Conservation (phyloP, 2,329 filamentous ascomycete genomes). For the Zymoseptoria pseudotritici region DNA sequence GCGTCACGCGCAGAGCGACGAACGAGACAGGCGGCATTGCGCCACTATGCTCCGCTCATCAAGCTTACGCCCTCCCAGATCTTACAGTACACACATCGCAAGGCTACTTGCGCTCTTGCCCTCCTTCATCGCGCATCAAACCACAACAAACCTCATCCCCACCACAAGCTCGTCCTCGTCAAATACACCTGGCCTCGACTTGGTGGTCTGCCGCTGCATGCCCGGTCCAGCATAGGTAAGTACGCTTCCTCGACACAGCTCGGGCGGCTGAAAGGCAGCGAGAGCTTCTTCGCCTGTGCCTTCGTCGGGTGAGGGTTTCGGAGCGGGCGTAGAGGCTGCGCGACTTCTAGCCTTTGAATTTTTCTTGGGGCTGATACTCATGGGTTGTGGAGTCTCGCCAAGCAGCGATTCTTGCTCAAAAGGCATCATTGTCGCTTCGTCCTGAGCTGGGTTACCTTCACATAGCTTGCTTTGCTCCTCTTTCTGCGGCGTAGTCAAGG, state of each 20-base stretch:
- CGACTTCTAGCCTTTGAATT: constrained; percentile 1
- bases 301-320: background rate
- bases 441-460: background rate
- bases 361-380: background rate
- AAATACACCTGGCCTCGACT: constrained; percentile 35
- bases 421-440: background rate
- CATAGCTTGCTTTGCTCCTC: background rate
- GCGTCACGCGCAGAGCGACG: too few species aligned
- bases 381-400: background rate
- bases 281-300: constrained; percentile 6
- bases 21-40: too few species aligned
- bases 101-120: background rate
- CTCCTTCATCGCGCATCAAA: constrained; percentile 10
- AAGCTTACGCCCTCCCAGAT: too few species aligned
- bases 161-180: constrained; percentile 35
- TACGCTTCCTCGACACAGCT: constrained; percentile 16
- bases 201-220: constrained; percentile 33
- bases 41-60: too few species aligned
- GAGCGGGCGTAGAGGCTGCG: background rate
- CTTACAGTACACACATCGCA: too few species aligned
- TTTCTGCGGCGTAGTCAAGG: background rate
- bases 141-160: constrained; percentile 37
- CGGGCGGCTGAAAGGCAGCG: constrained; percentile 16
- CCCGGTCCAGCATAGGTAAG: constrained; percentile 20
- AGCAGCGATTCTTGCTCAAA: background rate